Percentiles rank a stretch among this genome's conserved stretches.
Conservation (phyloP, 495 filamentous ascomycete genomes). For the Trypethelium eluteriae region DNA sequence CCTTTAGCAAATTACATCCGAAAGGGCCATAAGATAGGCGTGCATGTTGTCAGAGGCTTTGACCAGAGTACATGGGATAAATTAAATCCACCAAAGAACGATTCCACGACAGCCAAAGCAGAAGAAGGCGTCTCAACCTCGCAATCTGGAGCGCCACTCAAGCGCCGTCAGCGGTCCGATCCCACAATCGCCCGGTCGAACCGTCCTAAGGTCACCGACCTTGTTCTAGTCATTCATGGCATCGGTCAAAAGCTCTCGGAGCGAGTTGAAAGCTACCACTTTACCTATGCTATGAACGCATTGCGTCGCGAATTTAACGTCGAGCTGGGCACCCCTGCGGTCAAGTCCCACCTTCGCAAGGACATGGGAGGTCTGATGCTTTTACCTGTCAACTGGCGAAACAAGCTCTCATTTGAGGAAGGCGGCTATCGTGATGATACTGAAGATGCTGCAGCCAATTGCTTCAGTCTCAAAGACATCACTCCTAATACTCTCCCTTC, state of each 20-base stretch:
- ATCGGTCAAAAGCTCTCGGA: constrained; percentile 97
- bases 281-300: constrained; percentile 87
- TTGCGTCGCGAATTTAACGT: constrained; percentile 82
- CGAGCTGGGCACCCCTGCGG: constrained; percentile 64
- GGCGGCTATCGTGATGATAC: constrained; percentile 46
- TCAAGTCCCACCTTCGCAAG: constrained; percentile 65
- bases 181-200: constrained; percentile 47
- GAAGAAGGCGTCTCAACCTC: constrained; percentile 39
- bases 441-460: constrained; percentile 48
- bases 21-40: constrained; percentile 72
- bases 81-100: constrained; percentile 56
- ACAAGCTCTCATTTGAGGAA: constrained; percentile 76
- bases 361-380: constrained; percentile 67
- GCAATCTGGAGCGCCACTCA: constrained; percentile 29
- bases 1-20: constrained; percentile 74
- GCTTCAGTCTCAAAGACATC: constrained; percentile 78
- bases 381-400: constrained; percentile 81
- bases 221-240: constrained; percentile 85
- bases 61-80: constrained; percentile 67
- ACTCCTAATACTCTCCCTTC: constrained; percentile 84
- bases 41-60: constrained; percentile 83
- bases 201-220: constrained; percentile 68
- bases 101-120: constrained; percentile 42
- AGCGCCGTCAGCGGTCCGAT: constrained; percentile 30
- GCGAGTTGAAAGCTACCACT: constrained; percentile 89